Evolutionary conservation across 495 filamentous ascomycete species (phyloP), one percentile per base, ranked within the genome.

Genomic region (Jackrogersella minutella): DNA sequence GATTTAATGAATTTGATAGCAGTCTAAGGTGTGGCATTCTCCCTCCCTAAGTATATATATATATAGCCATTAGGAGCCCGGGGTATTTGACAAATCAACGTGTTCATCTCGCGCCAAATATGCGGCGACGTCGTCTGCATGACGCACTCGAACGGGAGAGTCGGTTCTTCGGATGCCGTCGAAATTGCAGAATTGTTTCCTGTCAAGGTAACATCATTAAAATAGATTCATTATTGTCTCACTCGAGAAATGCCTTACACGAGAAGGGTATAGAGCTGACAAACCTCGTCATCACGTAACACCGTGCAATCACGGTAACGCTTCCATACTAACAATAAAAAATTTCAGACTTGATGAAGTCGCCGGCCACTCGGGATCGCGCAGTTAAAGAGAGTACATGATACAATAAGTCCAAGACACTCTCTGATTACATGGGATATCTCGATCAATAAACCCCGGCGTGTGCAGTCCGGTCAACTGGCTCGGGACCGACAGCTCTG

Each of bases 161-260:
- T 67, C 64, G 64, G 64, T 51, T 26, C 2, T 54, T 56, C 34
- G 58, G 30, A 31, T 26, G 19, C 56, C 64, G 63, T 55, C 9
- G 14, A 21, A 33, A 19, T 43, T 17, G n/a, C 19, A 61, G 21
- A 50, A 44, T 52, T 58, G 26, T 57, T 50, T 41, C 41, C 52
- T 26, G 6, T 57, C 13, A 16, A 47, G 41, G 41, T 26, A 46
- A n/a, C 22, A 46, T 46, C 41, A 26, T 46, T 19, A 26, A 44
- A 22, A 46, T 19, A 46, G 21, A 28, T 49, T 17, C n/a, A 19
- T 49, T 5, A 49, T 31, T 9, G 44, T 16, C 26, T 8, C 44
- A 49, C 26, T 5, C 13, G 0, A 16, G n/a, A 4, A 49, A 30
- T 9, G n/a, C 6, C 21, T 17, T n/a, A 13, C 10, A 24, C n/a